phyloP scores from a whole-genome alignment of 2,329 filamentous ascomycete species.

The Fusarium proliferatum region DNA sequence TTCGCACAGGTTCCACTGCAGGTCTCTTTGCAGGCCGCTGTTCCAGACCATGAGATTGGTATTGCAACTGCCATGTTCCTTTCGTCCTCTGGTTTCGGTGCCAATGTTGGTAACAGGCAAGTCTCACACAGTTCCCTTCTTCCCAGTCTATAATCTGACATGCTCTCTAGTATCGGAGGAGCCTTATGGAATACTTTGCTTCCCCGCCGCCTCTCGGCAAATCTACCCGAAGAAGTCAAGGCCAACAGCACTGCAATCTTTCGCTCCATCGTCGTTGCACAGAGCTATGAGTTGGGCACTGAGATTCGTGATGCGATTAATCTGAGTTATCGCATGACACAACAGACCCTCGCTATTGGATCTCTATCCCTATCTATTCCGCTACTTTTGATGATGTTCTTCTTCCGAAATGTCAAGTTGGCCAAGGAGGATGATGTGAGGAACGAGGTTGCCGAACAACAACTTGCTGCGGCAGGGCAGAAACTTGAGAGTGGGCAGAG shows the following conservation, averaged over 20 bases:
- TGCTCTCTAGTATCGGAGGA: conserved; percentile 43
- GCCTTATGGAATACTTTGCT: conserved; percentile 49
- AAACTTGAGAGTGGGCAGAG: fast-evolving
- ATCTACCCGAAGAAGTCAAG: conserved; percentile 32
- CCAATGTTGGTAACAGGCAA: conserved; percentile 45
- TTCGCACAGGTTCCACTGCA: conserved; percentile 45
- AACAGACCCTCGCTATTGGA: conserved; percentile 33
- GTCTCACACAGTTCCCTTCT: not conserved
- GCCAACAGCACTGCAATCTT: conserved; percentile 36
- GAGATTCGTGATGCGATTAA: conserved; percentile 28
- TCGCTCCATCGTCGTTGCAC: conserved; percentile 41
- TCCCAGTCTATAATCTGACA: no score
- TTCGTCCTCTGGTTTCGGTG: conserved; percentile 45
- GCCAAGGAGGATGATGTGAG: conserved; percentile 9
- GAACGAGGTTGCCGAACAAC: not conserved
- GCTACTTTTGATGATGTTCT: conserved; percentile 30
- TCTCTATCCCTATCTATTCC: conserved; percentile 24
- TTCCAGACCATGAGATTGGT: conserved; percentile 47
- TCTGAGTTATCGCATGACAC: conserved; percentile 28
- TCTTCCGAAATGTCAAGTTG: conserved; percentile 30
- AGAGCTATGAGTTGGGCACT: conserved; percentile 15
- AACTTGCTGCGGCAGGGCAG: not conserved
- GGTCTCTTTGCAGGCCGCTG: conserved; percentile 48
- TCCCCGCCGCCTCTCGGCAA: conserved; percentile 30
- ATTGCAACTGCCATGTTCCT: conserved; percentile 50